Conservation (phyloP, 345 rosid species). For the Camelina neglecta region DNA sequence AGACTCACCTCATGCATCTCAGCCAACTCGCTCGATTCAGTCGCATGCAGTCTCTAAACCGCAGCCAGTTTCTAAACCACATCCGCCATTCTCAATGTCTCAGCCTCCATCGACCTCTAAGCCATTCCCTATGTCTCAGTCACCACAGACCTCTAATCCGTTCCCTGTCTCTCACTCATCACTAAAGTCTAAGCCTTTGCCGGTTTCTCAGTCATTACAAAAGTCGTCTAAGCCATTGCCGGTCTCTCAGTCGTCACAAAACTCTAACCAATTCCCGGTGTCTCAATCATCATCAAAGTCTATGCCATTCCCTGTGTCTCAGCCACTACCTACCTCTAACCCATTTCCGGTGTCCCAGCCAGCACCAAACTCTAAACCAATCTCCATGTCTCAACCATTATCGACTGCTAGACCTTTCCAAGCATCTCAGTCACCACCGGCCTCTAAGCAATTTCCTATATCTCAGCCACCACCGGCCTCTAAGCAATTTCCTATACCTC, state of each 20-base stretch:
- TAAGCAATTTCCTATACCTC: not conserved
- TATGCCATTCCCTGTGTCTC: not conserved
- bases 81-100: not conserved
- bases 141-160: not conserved
- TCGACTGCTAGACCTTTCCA: not conserved
- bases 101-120: constrained; percentile 22
- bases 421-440: not conserved
- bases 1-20: constrained; percentile 18
- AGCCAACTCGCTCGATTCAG: constrained; percentile 19
- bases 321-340: not conserved
- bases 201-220: not conserved
- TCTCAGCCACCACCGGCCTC: constrained; percentile 1
- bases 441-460: not conserved
- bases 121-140: not conserved
- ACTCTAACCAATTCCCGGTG: not conserved
- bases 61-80: too few relatives aligned
- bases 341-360: constrained; percentile 10
- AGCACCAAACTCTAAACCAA: not conserved
- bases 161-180: not conserved
- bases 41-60: constrained; percentile 37
- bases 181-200: constrained; percentile 8
- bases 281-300: constrained; percentile 1
- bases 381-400: constrained; percentile 17
- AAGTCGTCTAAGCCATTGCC: not conserved
- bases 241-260: not conserved